These are phyloP conservation scores for Esteya vermicola DNA, from an alignment of 2,329 filamentous ascomycete species.

Conservation along the genomic window DNA sequence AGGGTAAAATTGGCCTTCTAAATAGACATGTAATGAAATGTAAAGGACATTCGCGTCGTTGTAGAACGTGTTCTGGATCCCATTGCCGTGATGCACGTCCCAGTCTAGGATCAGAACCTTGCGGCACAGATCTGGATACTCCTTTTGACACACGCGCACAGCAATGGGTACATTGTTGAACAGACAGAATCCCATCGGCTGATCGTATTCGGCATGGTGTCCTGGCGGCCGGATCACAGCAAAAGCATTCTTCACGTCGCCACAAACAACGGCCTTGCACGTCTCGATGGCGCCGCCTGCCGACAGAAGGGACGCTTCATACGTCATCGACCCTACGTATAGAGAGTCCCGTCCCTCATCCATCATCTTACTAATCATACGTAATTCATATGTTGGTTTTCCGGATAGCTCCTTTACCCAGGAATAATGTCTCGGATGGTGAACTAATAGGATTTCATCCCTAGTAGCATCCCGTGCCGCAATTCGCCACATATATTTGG, in stretches of 20 bases:
- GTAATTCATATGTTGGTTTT: slow-evolving; percentile 49
- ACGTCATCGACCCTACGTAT: slow-evolving; percentile 73
- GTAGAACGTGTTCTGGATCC: slow-evolving; percentile 93
- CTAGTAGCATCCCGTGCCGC: slow-evolving; percentile 60
- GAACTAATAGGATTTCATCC: slow-evolving; percentile 68
- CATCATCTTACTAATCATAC: slow-evolving; percentile 45
- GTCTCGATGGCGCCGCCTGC: slow-evolving; percentile 92
- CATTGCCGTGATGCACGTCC: slow-evolving; percentile 75
- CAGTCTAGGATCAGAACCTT: slow-evolving; percentile 92
- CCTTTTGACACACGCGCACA: slow-evolving; percentile 69
- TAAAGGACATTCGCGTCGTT: slow-evolving; percentile 89
- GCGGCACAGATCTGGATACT: slow-evolving; percentile 66
- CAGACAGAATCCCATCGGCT: slow-evolving; percentile 86
- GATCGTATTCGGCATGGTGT: slow-evolving; percentile 80
- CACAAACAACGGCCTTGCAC: slow-evolving; percentile 74
- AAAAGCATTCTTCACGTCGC: slow-evolving; percentile 83
- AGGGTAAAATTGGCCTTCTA: slow-evolving; percentile 76
- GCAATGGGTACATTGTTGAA: slow-evolving; percentile 97
- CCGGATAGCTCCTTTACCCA: slow-evolving; percentile 53
- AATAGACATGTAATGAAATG: slow-evolving; percentile 84
- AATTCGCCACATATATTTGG: slow-evolving; percentile 61
- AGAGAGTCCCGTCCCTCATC: slow-evolving; percentile 60
- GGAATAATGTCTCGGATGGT: slow-evolving; percentile 60
- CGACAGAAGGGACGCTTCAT: slow-evolving; percentile 66
- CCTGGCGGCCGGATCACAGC: slow-evolving; percentile 90